Evolutionary conservation across 306 rosid species (phyloP), one percentile per base, ranked within the genome.

Genomic region (Albizia julibrissin): DNA sequence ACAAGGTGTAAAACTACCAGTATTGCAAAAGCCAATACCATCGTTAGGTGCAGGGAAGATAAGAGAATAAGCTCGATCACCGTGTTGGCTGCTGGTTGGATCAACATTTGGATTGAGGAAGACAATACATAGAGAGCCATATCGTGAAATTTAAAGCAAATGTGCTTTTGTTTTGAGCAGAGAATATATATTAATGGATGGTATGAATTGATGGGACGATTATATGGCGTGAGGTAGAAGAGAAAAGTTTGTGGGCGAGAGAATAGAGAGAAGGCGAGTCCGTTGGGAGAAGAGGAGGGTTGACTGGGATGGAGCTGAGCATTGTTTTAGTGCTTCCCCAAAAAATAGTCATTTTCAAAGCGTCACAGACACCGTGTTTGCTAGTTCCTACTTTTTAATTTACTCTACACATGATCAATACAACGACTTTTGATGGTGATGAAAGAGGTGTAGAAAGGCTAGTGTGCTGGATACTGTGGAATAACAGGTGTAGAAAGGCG

Each of bases 241-340:
- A 75, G 80, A 75, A 75, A 72, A 59, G 67, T 37, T 67, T 69
- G 80, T 68, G 50, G 70, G 71, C 73, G 87, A 80, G 62, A 14
- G 29, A 75, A 34, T 34, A 70, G 79, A 37, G 76, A 62, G 84
- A 62, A 67, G 80, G 79, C 77, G 72, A 85, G 79, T 69, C 40
- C 74, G 29, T 24, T 37, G 58, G 86, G 86, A 69, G 83, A 85
- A 42, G 82, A 40, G 65, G 44, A 40, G 44, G 44, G 2, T 40
- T 40, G 11, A 40, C 10, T 40, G 44, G 44, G 10, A 42, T 42
- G 82, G 72, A 79, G 73, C 10, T 52, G 42, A 27, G 10, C 83
- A 85, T 83, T 82, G 83, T 70, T 75, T 86, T 40, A 31, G 84
- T 88, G 85, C 39, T 34, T 5, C 39, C 39, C 39, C 39, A 34